These are phyloP conservation scores for Vanderwaltozyma tropicalis DNA, from an alignment of 805 yeast species.

Conservation along the genomic window DNA sequence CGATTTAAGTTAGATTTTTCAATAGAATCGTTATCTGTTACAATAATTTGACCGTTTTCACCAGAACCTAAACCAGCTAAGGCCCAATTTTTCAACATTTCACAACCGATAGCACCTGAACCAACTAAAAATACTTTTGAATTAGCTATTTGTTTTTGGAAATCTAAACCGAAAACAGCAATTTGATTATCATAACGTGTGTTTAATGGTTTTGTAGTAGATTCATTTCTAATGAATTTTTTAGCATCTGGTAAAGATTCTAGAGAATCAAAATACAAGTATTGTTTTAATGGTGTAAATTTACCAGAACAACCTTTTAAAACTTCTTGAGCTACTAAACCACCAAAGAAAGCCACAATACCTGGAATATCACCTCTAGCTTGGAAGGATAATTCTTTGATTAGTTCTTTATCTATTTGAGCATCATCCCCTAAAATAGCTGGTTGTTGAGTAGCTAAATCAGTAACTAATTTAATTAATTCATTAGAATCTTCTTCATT, in stretches of 20 bases:
- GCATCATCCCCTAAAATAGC: conserved; percentile 44
- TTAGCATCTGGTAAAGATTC: conserved; percentile 71
- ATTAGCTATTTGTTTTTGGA: conserved; percentile 64
- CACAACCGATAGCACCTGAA: conserved; percentile 98
- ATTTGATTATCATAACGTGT: conserved; percentile 91
- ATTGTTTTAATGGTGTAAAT: conserved; percentile 87
- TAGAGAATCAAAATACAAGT: conserved; percentile 84
- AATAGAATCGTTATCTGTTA: conserved; percentile 91
- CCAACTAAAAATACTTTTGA: conserved; percentile 86
- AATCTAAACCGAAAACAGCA: conserved; percentile 81
- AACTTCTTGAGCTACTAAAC: conserved; percentile 92
- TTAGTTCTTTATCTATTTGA: conserved; percentile 49
- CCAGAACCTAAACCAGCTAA: conserved; percentile 93
- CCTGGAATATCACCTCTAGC: conserved; percentile 91
- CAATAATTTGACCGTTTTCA: conserved; percentile 68
- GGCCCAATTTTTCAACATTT: conserved; percentile 97
- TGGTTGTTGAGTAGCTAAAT: conserved; percentile 44
- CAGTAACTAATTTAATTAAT: conserved; percentile 46
- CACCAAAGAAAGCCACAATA: conserved; percentile 82
- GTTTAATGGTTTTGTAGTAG: conserved; percentile 61
- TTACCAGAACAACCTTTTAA: conserved; percentile 92
- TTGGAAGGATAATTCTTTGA: conserved; percentile 69
- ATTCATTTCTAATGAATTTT: conserved; percentile 51
- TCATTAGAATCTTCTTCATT: conserved; percentile 66
- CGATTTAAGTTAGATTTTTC: conserved; percentile 94